phyloP scores from a whole-genome alignment of 768 basidiomycete genomes.

The Leccinellum albellum region DNA sequence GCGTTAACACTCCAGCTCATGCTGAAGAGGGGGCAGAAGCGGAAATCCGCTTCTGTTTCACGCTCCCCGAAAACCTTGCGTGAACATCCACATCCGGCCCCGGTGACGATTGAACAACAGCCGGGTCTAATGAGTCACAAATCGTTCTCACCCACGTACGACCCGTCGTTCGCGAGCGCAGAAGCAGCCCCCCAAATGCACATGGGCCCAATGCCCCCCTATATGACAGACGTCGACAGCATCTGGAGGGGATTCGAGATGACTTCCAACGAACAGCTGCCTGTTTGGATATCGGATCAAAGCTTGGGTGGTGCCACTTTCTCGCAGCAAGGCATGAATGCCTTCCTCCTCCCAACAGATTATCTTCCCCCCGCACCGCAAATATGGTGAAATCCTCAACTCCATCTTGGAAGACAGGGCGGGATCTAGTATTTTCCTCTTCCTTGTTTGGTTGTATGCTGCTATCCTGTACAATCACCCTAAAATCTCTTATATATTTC shows the following conservation, averaged over 20 bases:
- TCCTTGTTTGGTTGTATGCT: constrained; percentile 20
- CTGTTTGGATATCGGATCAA: constrained; percentile 85
- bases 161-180: constrained; percentile 36
- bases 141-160: constrained; percentile 57
- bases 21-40: constrained; percentile 72
- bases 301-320: constrained; percentile 73
- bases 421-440: constrained; percentile 16
- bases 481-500: constrained; percentile 17
- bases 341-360: constrained; percentile 74
- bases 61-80: constrained; percentile 60
- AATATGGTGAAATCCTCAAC: constrained; percentile 55
- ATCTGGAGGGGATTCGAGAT: constrained; percentile 77
- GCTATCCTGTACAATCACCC: constrained; percentile 21
- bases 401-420: constrained; percentile 1
- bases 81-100: constrained; percentile 47
- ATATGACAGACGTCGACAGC: constrained; percentile 46
- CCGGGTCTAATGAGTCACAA: constrained; percentile 40
- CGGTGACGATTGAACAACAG: constrained; percentile 45
- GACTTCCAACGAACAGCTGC: constrained; percentile 69
- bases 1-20: constrained; percentile 87
- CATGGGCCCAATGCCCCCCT: constrained; percentile 26
- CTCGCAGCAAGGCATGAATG: constrained; percentile 80
- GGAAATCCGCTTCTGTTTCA: constrained; percentile 50
- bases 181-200: constrained; percentile 32
- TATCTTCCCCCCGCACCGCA: constrained; percentile 69